phyloP scores from a whole-genome alignment of 73 alveolate species.

The Blepharisma japonicum region DNA sequence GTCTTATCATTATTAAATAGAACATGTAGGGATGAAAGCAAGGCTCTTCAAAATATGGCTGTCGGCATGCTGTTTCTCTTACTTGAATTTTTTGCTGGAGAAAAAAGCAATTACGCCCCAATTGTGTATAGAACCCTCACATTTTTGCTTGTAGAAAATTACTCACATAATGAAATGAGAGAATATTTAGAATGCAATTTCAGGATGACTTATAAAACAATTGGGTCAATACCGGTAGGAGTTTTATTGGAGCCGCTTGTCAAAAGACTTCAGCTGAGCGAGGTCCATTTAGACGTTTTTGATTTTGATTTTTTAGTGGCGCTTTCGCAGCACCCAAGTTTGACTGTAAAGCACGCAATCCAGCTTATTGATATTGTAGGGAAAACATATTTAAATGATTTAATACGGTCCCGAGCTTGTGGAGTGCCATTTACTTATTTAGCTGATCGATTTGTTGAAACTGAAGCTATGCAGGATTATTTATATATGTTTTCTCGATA shows the following conservation, averaged over 20 bases:
- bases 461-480: constrained; percentile 66
- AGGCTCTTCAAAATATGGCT: constrained; percentile 51
- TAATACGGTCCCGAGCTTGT: constrained; percentile 59
- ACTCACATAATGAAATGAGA: constrained; percentile 75
- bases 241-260: constrained; percentile 90
- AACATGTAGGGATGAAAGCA: constrained; percentile 64
- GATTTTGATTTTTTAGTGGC: constrained; percentile 90
- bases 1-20: constrained; percentile 54
- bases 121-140: constrained; percentile 80
- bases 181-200: constrained; percentile 88
- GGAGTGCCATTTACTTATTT: constrained; percentile 65
- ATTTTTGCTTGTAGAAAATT: constrained; percentile 93
- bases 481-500: constrained; percentile 63
- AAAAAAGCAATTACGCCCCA: constrained; percentile 93
- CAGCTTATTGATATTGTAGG: constrained; percentile 85
- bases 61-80: constrained; percentile 58
- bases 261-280: constrained; percentile 76
- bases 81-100: constrained; percentile 72
- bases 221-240: constrained; percentile 87
- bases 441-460: constrained; percentile 55
- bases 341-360: constrained; percentile 85
- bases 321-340: constrained; percentile 89
- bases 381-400: constrained; percentile 80
- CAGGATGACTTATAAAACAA: constrained; percentile 61
- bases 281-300: constrained; percentile 77